phyloP scores from a whole-genome alignment of 139 green algal genomes.

The Astrephomene gubernaculifera region DNA sequence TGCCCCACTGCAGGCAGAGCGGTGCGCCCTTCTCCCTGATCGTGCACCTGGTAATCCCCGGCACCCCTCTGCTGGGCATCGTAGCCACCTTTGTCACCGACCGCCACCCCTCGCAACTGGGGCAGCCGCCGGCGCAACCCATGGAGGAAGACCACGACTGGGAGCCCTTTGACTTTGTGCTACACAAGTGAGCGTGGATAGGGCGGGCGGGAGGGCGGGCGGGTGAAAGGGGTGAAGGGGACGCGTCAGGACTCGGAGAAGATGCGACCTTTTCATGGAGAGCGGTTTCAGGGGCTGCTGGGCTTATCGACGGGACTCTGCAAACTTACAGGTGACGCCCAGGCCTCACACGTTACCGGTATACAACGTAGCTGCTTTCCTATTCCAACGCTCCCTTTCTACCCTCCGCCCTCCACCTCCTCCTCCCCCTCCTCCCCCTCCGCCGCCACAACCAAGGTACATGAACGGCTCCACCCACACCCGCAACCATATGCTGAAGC shows the following conservation, averaged over 20 bases:
- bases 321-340: too few species aligned
- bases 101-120: slow-evolving; percentile 52
- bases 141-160: slow-evolving; percentile 64
- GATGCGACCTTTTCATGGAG: too few species aligned
- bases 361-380: too few species aligned
- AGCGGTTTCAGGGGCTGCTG: too few species aligned
- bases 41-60: slow-evolving; percentile 75
- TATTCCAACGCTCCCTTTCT: too few species aligned
- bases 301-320: too few species aligned
- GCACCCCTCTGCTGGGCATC: slow-evolving; percentile 65
- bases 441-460: slow-evolving; percentile 55
- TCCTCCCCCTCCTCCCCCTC: too few species aligned
- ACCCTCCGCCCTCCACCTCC: too few species aligned
- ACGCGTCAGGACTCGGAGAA: too few species aligned
- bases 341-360: too few species aligned
- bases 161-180: slow-evolving; percentile 71
- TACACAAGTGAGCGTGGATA: slow-evolving; percentile 62
- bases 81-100: slow-evolving; percentile 73
- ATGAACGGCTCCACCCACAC: slow-evolving; percentile 49
- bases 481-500: slow-evolving; percentile 74
- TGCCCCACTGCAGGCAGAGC: slow-evolving; percentile 42
- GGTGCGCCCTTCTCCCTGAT: slow-evolving; percentile 67
- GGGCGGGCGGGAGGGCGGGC: too few species aligned
- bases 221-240: too few species aligned
- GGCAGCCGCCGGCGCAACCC: slow-evolving; percentile 36